Base-by-base conservation (phyloP, 2,329 filamentous ascomycete species). In the Phaeosphaeriaceae sp. region DNA sequence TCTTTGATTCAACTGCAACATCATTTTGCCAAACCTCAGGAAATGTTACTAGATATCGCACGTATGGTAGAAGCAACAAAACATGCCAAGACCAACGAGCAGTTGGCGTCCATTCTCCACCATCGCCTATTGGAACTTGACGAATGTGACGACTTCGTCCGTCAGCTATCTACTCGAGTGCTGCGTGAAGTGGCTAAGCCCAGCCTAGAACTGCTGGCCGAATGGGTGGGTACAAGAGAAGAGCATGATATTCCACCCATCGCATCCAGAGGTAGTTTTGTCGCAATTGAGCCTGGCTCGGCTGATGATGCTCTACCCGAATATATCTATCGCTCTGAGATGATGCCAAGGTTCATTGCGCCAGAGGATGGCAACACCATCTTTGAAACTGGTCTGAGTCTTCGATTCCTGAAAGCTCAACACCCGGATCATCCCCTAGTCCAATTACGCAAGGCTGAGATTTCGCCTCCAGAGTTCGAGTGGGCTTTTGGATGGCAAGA, bases 301-400 rank as follows among this genome's bases (percentile, higher is more conserved):
- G 64, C 61, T 8, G 58, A 64, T 12, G 52, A 64, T 16, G 54
- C 48, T 2, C 56, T 60, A 17, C 67, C 80, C 1, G 84, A 88
- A 53, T 89, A 84, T 58, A 73, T 83, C 5, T 80, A 92, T 26
- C 84, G 88, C 51, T 77, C 79, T 17, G 76, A 82, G 21, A 83
- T 83, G 54, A 85, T 94, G 74, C 90, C 90, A 0, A 77, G 80
- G 2, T 94, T 94, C 58, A 79, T 95, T 36, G 82, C 86, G 0
- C 70, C 77, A 4, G 89, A 94, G 48, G 82, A 92, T 57, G 86
- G 85, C 3, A 80, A 83, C 42, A 77, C 80, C 4, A 84, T 94
- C n/a, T 92, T 93, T 56, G 90, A 95, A 67, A 88, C 87, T 3
- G 91, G 90, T 3, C 84, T 83, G 61, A 93, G 88, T 66, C 73